A percentile compares a stretch with the other conserved stretches of the same genome.
phyloP scores from a whole-genome alignment of 2,329 filamentous ascomycete genomes.

The Monilinia vaccinii-corymbosi region DNA sequence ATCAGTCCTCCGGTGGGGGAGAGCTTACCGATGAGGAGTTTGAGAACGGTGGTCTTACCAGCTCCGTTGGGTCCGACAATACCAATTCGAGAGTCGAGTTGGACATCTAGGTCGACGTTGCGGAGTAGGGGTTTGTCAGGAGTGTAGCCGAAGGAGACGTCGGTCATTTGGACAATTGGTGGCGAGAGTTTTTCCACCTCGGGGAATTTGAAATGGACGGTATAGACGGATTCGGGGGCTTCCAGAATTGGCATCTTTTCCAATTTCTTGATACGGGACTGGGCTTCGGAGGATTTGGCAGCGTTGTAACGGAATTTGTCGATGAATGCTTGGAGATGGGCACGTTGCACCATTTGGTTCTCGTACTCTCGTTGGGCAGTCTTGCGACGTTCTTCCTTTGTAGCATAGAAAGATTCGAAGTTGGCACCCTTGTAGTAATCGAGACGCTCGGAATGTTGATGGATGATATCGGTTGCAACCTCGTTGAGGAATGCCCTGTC shows the following conservation, averaged over 20 bases:
- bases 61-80: slow-evolving; percentile 99
- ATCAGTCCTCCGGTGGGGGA: slow-evolving; percentile 71
- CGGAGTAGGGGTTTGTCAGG: slow-evolving; percentile 69
- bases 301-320: slow-evolving; percentile 99
- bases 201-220: slow-evolving; percentile 92
- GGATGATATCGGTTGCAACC: slow-evolving; percentile 97
- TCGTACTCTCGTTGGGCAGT: slow-evolving; percentile 95
- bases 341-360: slow-evolving; percentile 90
- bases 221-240: slow-evolving; percentile 86
- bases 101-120: slow-evolving; percentile 90
- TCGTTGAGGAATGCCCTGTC: slow-evolving; percentile 98
- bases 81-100: slow-evolving; percentile 94
- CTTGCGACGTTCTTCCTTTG: slow-evolving; percentile 94
- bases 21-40: slow-evolving; percentile 87
- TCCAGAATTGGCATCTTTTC: slow-evolving; percentile 94
- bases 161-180: slow-evolving; percentile 95
- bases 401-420: slow-evolving; percentile 95
- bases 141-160: slow-evolving; percentile 82
- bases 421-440: slow-evolving; percentile 99
- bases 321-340: slow-evolving; percentile 94
- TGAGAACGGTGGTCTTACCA: slow-evolving; percentile 96
- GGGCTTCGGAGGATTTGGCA: slow-evolving; percentile 95
- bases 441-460: slow-evolving; percentile 92
- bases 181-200: slow-evolving; percentile 96
- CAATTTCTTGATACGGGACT: slow-evolving; percentile 97